Conservation (phyloP, 2,329 filamentous ascomycete species). For the Ceratocystis colombiana region DNA sequence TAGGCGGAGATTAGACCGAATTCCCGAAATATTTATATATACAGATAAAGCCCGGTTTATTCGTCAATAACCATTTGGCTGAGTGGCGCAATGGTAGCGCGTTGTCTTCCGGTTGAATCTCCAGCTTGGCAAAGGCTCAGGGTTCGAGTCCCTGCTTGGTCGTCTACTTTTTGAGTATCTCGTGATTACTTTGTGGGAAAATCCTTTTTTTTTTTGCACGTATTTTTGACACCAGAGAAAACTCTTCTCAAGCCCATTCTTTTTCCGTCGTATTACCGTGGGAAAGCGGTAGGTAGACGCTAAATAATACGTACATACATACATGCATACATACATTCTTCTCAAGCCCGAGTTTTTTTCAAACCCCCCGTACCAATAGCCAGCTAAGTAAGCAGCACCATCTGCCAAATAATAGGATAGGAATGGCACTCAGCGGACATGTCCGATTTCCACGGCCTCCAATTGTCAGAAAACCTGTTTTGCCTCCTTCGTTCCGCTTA, state of each 20-base stretch:
- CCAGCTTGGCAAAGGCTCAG: conserved; percentile 26
- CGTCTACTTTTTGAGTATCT: neutral
- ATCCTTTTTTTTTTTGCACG: neutral
- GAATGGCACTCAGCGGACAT: neutral
- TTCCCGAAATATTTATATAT: no score
- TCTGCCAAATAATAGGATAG: neutral
- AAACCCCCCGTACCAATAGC: neutral
- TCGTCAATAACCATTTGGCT: neutral
- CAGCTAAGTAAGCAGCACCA: neutral
- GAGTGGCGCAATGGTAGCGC: conserved; percentile 26
- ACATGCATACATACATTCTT: neutral
- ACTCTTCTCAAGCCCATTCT: neutral
- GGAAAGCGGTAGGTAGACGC: no score
- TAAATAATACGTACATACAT: no score
- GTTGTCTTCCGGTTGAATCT: conserved; percentile 25
- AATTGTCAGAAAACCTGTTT: conserved; percentile 1
- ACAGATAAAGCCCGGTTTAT: no score
- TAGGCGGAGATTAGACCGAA: no score
- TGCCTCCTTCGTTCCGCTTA: conserved; percentile 1
- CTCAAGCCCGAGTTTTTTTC: neutral
- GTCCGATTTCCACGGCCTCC: conserved; percentile 3
- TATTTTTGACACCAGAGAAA: neutral
- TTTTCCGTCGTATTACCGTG: no score
- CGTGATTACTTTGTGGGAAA: neutral
- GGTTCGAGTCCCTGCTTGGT: conserved; percentile 26